These are phyloP conservation scores for Linum usitatissimum DNA, from an alignment of 345 rosid genomes.

Conservation along the genomic window DNA sequence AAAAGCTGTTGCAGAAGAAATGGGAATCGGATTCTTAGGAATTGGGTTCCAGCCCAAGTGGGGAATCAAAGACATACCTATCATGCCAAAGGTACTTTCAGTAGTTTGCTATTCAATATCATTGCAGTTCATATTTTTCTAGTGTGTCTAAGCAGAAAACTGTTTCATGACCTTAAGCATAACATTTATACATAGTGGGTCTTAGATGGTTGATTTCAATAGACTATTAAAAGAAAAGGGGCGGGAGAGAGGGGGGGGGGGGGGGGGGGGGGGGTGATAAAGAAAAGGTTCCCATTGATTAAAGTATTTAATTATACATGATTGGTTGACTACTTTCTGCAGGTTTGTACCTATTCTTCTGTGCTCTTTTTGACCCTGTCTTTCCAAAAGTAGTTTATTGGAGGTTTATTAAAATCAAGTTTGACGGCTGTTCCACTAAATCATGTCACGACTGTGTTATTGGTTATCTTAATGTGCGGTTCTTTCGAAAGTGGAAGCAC, in stretches of 20 bases:
- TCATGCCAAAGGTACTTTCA: conserved; percentile 89
- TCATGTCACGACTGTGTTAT: neutral
- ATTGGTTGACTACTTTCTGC: neutral
- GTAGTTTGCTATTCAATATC: neutral
- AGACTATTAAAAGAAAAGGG: no score
- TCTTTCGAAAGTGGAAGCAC: neutral
- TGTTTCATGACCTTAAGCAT: neutral
- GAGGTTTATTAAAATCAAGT: neutral
- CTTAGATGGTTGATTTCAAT: neutral
- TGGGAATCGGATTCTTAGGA: conserved; percentile 98
- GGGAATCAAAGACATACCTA: conserved; percentile 72
- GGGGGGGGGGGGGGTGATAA: no score
- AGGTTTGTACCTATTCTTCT: neutral
- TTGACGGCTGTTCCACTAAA: neutral
- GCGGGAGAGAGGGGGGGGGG: no score
- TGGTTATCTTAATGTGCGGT: neutral
- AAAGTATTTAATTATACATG: no score
- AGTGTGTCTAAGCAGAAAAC: neutral
- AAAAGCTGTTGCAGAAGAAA: conserved; percentile 96
- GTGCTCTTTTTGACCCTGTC: neutral
- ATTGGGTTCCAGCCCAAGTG: conserved; percentile 97
- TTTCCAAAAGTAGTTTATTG: neutral
- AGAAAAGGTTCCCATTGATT: no score
- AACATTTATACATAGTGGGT: neutral
- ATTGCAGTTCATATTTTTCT: neutral